Base-by-base conservation (phyloP, 352 stramenopile genomes). In the Phytophthora fragariaefolia region DNA sequence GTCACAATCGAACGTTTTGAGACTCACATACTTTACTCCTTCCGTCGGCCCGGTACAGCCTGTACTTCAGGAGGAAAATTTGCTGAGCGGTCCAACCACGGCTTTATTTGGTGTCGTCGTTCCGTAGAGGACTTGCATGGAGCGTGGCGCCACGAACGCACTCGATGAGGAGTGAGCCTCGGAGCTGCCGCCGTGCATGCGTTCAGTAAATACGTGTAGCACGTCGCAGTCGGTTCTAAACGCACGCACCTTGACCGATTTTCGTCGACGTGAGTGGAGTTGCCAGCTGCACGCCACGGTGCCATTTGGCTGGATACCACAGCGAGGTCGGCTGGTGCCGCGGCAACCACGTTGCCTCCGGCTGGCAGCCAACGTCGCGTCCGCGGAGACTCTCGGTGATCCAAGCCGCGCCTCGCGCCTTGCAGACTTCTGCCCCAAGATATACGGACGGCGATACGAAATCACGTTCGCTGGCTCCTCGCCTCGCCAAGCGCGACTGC, bases 381-480 rank as follows among this genome's bases (percentile, higher is more conserved):
- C 34, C 34, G 34, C 34, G 34, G 34, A 42, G 34, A 42, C 34
- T 42, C 13, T 42, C 34, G 13, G 12, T 42, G 34, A 42, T n/a
- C 34, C 34, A 4, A 6, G 34, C 10, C n/a, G n/a, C n/a, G n/a
- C n/a, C n/a, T n/a, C n/a, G n/a, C n/a, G n/a, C n/a, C n/a, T n/a
- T n/a, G n/a, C n/a, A n/a, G n/a, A 55, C 63, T 71, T 71, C 63
- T 71, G 42, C 38, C 56, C 48, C 22, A 70, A 7, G 57, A 71
- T 56, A 66, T 67, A 66, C 63, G 49, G 63, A 71, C 56, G 63
- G 49, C 30, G 49, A 27, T 59, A 50, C n/a, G n/a, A n/a, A n/a
- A n/a, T n/a, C n/a, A n/a, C n/a, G 2, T 28, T 26, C 15, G 4
- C 36, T 58, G 23, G 18, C 18, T 43, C 27, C 2, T 24, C 30